Conservation (phyloP, 129 eudicot genomes). For the Lactuca saligna region DNA sequence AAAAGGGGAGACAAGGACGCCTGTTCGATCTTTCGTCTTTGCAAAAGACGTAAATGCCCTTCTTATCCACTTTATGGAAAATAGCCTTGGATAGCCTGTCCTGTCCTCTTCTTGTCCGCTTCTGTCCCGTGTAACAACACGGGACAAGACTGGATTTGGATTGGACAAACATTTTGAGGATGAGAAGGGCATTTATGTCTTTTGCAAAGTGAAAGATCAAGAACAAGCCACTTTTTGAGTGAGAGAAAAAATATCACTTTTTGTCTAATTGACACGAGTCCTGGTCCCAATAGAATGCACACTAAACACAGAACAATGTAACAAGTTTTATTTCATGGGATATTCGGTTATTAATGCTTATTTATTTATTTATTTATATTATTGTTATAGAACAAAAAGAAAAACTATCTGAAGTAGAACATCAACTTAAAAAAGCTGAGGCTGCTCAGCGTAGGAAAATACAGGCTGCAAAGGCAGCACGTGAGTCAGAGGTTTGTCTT, state of each 20-base stretch:
- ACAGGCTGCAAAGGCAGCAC: conserved; percentile 81
- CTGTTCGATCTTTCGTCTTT: not conserved
- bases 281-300: no score
- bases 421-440: conserved; percentile 57
- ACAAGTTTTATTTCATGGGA: conserved; percentile 3
- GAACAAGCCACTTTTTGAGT: not conserved
- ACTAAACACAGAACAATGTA: no score
- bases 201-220: not conserved
- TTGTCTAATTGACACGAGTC: no score
- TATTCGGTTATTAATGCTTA: not conserved
- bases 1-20: not conserved
- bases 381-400: conserved; percentile 61
- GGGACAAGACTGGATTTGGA: not conserved
- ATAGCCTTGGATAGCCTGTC: not conserved
- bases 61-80: not conserved
- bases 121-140: not conserved
- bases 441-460: conserved; percentile 68
- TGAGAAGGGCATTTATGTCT: not conserved
- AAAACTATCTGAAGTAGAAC: conserved; percentile 48
- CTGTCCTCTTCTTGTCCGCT: not conserved
- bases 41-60: not conserved
- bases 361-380: not conserved
- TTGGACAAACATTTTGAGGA: not conserved
- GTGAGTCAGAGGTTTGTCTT: conserved; percentile 64
- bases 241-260: not conserved